Evolutionary conservation across 805 yeast species (phyloP).

Genomic region (Maudiozyma turicensis): DNA sequence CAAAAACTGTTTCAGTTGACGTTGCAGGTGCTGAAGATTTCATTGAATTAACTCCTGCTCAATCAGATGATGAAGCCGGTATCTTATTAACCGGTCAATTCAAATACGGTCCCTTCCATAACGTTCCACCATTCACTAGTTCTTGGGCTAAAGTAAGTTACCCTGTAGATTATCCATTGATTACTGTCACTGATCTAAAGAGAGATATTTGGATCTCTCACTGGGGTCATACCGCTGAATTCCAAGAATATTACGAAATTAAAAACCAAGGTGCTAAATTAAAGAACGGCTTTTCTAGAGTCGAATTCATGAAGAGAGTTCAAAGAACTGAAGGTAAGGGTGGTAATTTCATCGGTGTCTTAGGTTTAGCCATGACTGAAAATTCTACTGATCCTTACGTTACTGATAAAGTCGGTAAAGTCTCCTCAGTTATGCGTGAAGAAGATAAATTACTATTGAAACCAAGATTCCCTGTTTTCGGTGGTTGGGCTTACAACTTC

Average conservation of each 20-base stretch:
- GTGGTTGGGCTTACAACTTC: conserved; percentile 93
- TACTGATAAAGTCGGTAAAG: conserved; percentile 88
- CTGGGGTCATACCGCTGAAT: conserved; percentile 57
- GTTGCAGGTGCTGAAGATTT: conserved; percentile 21
- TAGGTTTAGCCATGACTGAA: conserved; percentile 47
- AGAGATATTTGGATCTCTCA: conserved; percentile 88
- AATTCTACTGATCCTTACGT: conserved; percentile 59
- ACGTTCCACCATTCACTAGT: conserved; percentile 37
- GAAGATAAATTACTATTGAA: conserved; percentile 41
- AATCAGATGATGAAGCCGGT: conserved; percentile 29
- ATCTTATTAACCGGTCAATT: conserved; percentile 12
- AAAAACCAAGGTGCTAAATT: conserved; percentile 68
- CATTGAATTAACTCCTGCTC: conserved; percentile 11
- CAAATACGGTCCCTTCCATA: conserved; percentile 46
- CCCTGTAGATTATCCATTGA: conserved; percentile 56
- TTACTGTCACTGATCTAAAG: conserved; percentile 47
- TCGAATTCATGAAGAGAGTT: conserved; percentile 48
- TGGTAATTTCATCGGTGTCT: conserved; percentile 48
- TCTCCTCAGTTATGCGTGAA: conserved; percentile 55
- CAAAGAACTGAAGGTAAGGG: conserved; percentile 1
- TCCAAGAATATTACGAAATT: conserved; percentile 81
- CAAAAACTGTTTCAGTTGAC: conserved; percentile 43
- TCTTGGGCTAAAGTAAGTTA: conserved; percentile 44
- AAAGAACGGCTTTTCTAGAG: conserved; percentile 64
- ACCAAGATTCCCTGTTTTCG: conserved; percentile 92